Evolutionary conservation across 148 eudicot species (phyloP).

Genomic region (Camellia japonica): DNA sequence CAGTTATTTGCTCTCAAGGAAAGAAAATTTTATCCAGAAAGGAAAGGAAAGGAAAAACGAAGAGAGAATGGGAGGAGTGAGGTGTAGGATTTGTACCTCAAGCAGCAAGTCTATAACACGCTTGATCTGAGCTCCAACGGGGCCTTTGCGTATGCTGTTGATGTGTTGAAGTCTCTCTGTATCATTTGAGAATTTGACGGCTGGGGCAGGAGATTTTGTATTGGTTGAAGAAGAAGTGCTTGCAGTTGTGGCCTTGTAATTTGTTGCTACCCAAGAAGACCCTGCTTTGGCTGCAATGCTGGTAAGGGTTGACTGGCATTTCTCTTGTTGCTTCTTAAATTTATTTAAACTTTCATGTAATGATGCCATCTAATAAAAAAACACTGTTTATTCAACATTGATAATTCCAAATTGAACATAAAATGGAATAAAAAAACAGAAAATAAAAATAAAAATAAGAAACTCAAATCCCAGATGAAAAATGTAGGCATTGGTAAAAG

Average conservation of each 20-base stretch:
- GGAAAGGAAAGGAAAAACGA: neutral
- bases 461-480: neutral
- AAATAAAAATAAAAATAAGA: no score
- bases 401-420: neutral
- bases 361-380: slow-evolving; percentile 50
- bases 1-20: neutral
- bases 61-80: neutral
- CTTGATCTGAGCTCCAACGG: slow-evolving; percentile 94
- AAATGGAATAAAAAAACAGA: neutral
- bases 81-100: slow-evolving; percentile 48
- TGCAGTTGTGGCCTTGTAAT: slow-evolving; percentile 34
- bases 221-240: slow-evolving; percentile 24
- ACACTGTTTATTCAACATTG: neutral
- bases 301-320: slow-evolving; percentile 65
- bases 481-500: neutral
- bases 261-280: slow-evolving; percentile 34
- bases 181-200: slow-evolving; percentile 79
- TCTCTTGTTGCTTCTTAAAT: slow-evolving; percentile 87
- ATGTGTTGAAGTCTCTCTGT: slow-evolving; percentile 85
- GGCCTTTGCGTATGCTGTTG: slow-evolving; percentile 74
- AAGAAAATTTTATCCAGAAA: neutral
- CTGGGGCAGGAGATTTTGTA: slow-evolving; percentile 53
- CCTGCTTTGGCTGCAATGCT: slow-evolving; percentile 64
- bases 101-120: slow-evolving; percentile 71
- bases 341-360: slow-evolving; percentile 55